Percentiles rank a stretch among this genome's conserved stretches.
These are phyloP conservation scores for Cryptosporidium viatorum DNA, from an alignment of 169 alveolate species.

Conservation along the genomic window DNA sequence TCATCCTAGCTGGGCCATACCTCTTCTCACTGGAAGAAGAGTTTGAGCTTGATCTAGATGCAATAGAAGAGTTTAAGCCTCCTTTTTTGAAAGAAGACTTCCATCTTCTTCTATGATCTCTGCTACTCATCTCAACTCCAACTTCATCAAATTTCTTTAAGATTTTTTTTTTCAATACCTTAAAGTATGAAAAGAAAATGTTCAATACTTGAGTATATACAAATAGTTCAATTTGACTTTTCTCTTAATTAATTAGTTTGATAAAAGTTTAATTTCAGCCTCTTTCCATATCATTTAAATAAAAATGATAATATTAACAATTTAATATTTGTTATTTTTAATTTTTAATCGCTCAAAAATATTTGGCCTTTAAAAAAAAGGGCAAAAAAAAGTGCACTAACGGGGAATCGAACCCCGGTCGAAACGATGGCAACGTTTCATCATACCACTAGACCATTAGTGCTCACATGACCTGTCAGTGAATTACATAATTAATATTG, in stretches of 20 bases:
- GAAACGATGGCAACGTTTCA: constrained; percentile 87
- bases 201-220: neutral
- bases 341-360: neutral
- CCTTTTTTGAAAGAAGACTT: neutral
- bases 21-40: neutral
- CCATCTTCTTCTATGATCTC: neutral
- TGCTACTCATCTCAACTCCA: neutral
- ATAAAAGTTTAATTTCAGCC: neutral
- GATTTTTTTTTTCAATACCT: neutral
- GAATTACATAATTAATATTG: neutral
- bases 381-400: constrained; percentile 79
- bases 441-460: constrained; percentile 87
- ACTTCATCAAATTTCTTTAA: neutral
- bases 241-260: neutral
- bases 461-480: constrained; percentile 58
- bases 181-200: neutral
- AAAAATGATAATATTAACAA: neutral
- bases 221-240: neutral
- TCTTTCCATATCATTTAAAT: constrained; percentile 8
- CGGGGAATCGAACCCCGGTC: constrained; percentile 92
- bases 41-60: neutral
- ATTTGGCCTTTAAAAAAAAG: neutral
- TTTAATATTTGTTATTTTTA: no score
- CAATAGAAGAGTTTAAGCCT: neutral
- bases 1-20: neutral